Conservation (phyloP, 2,329 filamentous ascomycete genomes). For the Fusarium sp. region DNA sequence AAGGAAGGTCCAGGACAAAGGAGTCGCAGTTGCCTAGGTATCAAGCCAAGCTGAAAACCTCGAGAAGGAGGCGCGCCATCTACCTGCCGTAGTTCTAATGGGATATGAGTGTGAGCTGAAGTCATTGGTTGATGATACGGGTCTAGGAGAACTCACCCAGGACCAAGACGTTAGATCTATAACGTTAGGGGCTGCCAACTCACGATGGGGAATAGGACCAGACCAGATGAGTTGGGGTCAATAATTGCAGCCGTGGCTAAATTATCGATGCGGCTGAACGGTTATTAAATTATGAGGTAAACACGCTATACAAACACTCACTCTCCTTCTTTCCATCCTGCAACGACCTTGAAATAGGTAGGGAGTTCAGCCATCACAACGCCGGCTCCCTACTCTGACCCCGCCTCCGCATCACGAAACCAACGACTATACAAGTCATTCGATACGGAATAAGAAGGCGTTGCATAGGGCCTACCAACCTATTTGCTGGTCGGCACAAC, state of each 20-base stretch:
- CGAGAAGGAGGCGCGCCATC: constrained; percentile 20
- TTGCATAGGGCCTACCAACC: neutral
- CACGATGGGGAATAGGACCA: constrained; percentile 3
- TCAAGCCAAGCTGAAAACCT: constrained; percentile 20
- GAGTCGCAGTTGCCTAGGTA: constrained; percentile 6
- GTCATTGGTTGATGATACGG: neutral
- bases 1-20: neutral
- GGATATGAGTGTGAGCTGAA: constrained; percentile 12
- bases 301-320: constrained; percentile 7
- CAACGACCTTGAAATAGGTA: neutral
- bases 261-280: constrained; percentile 11
- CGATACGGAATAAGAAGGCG: neutral
- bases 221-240: constrained; percentile 9
- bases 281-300: constrained; percentile 25
- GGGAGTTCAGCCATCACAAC: constrained; percentile 27
- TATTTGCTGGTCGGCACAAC: constrained; percentile 4
- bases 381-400: constrained; percentile 22
- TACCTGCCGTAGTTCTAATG: constrained; percentile 19
- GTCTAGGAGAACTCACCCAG: neutral
- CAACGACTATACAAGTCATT: constrained; percentile 3
- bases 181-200: neutral
- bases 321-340: constrained; percentile 28
- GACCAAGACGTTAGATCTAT: neutral
- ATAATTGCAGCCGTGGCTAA: constrained; percentile 17
- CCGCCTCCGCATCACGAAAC: constrained; percentile 6